phyloP scores from a whole-genome alignment of 768 basidiomycete species.

The Cubamyces lactineus region DNA sequence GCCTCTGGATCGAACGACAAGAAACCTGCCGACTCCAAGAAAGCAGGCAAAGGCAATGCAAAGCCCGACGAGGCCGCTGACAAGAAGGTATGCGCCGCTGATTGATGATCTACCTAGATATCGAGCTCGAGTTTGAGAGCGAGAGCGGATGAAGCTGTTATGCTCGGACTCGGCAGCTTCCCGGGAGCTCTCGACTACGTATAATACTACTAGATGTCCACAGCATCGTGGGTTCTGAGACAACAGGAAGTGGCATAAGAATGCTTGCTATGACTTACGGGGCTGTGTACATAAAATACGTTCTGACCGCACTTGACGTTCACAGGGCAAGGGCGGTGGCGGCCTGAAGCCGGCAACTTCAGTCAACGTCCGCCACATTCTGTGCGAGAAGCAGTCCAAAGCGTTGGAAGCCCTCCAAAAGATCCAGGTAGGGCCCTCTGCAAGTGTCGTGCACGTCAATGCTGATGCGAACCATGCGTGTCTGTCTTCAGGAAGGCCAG shows the following conservation, averaged over 20 bases:
- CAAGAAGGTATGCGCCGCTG: conserved; percentile 13
- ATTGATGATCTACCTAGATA: background rate
- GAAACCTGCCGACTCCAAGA: conserved; percentile 47
- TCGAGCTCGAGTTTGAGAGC: too few relatives aligned
- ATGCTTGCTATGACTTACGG: background rate
- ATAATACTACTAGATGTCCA: too few relatives aligned
- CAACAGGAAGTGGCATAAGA: too few relatives aligned
- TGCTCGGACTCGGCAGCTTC: too few relatives aligned
- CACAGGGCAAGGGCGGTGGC: conserved; percentile 52
- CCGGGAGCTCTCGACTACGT: too few relatives aligned
- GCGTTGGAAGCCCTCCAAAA: conserved; percentile 78
- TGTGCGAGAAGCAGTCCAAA: conserved; percentile 87
- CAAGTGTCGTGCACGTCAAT: too few relatives aligned
- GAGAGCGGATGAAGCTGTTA: too few relatives aligned
- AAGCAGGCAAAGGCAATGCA: conserved; percentile 20
- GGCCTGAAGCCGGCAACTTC: conserved; percentile 76
- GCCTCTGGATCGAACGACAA: conserved; percentile 31
- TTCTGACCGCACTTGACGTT: background rate
- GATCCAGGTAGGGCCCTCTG: conserved; percentile 59
- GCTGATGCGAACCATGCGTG: background rate
- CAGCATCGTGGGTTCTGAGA: too few relatives aligned
- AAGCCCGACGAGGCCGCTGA: conserved; percentile 23
- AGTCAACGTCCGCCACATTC: conserved; percentile 83
- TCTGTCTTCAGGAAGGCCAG: conserved; percentile 63
- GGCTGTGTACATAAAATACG: background rate